Percentiles rank a stretch among this genome's conserved stretches.
Evolutionary conservation across 176 grass and related monocot genomes (phyloP).

Genomic region (Phyllostachys edulis): DNA sequence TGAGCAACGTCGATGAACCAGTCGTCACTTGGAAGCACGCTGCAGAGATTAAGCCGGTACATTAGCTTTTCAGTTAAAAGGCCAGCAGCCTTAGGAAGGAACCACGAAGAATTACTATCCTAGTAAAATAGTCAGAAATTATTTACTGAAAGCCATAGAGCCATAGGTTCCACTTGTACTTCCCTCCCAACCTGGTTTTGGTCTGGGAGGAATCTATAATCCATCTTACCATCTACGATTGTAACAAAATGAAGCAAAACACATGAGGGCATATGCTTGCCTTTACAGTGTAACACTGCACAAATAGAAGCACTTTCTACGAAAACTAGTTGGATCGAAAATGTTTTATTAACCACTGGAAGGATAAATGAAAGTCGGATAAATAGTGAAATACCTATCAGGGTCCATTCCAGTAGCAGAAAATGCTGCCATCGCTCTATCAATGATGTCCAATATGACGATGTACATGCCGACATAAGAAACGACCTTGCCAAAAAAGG

Average conservation of each 20-base stretch:
- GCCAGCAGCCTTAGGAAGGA: neutral
- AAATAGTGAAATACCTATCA: constrained; percentile 53
- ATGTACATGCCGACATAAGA: constrained; percentile 81
- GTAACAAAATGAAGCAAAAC: neutral
- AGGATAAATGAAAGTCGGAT: neutral
- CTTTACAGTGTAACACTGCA: neutral
- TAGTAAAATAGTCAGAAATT: neutral
- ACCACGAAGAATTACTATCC: neutral
- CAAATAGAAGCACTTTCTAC: neutral
- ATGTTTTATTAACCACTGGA: neutral
- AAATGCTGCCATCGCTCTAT: constrained; percentile 81
- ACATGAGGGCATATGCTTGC: neutral
- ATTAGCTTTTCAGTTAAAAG: constrained; percentile 7
- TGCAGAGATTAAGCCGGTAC: constrained; percentile 7
- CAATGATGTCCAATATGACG: constrained; percentile 73
- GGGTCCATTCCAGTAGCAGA: constrained; percentile 80
- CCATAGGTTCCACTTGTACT: neutral
- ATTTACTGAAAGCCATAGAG: neutral
- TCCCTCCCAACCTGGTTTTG: neutral
- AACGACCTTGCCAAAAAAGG: constrained; percentile 77
- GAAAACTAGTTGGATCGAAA: neutral
- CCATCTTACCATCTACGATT: neutral
- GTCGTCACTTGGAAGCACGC: constrained; percentile 62
- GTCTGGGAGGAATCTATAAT: neutral
- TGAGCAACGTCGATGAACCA: constrained; percentile 87